Evolutionary conservation across 2,329 filamentous ascomycete species (phyloP), one percentile per base, ranked within the genome.

Genomic region (Beauveria sp.): DNA sequence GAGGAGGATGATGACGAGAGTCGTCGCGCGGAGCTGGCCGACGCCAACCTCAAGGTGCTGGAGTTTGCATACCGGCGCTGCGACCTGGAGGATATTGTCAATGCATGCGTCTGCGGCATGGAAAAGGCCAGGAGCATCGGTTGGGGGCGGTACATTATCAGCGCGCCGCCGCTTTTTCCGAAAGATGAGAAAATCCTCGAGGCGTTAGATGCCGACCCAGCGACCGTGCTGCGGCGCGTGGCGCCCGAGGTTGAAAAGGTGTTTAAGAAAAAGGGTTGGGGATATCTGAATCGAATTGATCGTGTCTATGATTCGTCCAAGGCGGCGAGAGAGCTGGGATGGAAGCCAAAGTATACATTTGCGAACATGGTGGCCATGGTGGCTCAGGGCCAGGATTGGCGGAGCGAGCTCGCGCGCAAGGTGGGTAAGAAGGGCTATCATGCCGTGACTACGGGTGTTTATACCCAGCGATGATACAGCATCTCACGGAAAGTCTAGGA

Each of bases 31-130:
- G 65, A 69, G 1, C 68, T 78, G 61, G 67, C 62, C 2, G 76
- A 74, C 34, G 76, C 74, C n/a, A 80, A 80, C 63, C 71, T 80
- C 43, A 80, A 80, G 64, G 75, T 80, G 6, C 67, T 79, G n/a
- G 78, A 80, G 67, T 69, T 80, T 57, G 73, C 78, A 0, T 78
- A 79, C 56, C 74, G 78, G 4, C 69, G 78, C 31, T 74, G 72
- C 38, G 78, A 80, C 62, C 69, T 80, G 1, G 71, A 72, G 26
- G 78, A 80, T 51, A 71, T 79, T 2, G 78, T 79, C 5, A 67
- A 66, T 1, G 78, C 77, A 0, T 73, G 75, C 14, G 70, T 73
- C 3, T 76, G 73, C 42, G 77, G 72, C 8, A 73, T 78, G 75
- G 34, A 61, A 3, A 71, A 64, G 49, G 76, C 74, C 1, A 58